Percentiles rank a stretch among this genome's conserved stretches.
Conservation (phyloP, 2,329 filamentous ascomycete species). For the Diaporthe velutina region DNA sequence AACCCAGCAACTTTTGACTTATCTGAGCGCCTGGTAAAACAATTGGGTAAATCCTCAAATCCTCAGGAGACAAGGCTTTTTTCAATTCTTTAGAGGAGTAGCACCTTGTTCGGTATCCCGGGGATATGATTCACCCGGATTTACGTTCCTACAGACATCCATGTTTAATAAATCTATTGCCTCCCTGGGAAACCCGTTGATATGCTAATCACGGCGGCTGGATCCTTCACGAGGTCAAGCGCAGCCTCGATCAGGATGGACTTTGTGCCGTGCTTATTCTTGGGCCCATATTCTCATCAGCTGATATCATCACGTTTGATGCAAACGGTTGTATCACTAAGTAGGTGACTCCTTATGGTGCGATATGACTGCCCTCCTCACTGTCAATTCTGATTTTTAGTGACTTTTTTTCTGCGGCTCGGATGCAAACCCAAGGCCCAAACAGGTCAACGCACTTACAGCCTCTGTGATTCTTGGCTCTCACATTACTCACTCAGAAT, state of each 20-base stretch:
- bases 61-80: neutral
- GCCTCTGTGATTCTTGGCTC: neutral
- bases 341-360: neutral
- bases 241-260: neutral
- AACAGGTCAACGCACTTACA: neutral
- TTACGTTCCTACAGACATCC: neutral
- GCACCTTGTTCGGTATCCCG: neutral
- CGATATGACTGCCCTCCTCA: neutral
- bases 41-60: neutral
- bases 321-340: neutral
- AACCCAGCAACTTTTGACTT: neutral
- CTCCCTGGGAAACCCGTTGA: fast-evolving
- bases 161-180: neutral
- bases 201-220: neutral
- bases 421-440: neutral
- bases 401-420: neutral
- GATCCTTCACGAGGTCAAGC: neutral
- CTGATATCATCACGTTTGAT: neutral
- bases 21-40: neutral
- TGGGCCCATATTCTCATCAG: neutral
- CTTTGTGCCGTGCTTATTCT: neutral
- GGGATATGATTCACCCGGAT: neutral
- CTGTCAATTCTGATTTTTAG: neutral
- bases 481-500: too few relatives aligned
- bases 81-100: too few relatives aligned